Base-by-base conservation (phyloP, 805 yeast species). In the Komagataella kurtzmanii region DNA sequence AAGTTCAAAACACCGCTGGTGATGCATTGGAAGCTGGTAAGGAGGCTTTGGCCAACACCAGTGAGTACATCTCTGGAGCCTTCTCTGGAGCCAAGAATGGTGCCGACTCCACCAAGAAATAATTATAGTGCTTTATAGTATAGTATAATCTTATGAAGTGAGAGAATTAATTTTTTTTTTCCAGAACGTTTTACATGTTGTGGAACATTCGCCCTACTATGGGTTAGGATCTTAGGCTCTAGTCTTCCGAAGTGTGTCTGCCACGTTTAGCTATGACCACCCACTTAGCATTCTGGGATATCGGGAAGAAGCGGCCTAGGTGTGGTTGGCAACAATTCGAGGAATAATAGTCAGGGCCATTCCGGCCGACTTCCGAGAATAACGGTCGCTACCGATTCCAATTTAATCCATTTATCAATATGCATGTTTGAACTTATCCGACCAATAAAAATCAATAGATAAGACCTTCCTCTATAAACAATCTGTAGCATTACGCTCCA, bases 41-140 rank as follows among this genome's bases (percentile, higher is more conserved):
- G 66, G 72, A 70, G 59, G 72, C 70, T 56, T 69, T 72, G 47
- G 65, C 66, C 45, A 69, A 73, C 52, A 78, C 80, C 51, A 77
- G 77, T 45, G 71, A 74, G 58, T 74, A 76, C 64, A 71, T 74
- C 19, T 74, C 81, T 55, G 96, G 87, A 69, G 67, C 79, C 52
- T 71, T 79, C 49, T 66, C 79, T 57, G 85, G 85, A 64, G 81
- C 84, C 54, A 72, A 75, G 51, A 62, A 61, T 47, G 68, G 66
- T 36, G 65, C 60, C 17, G 61, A 60, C n/a, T 14, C 52, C n/a
- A 46, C 52, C 49, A 52, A 49, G 52, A 51, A 51, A 49, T 51
- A 48, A 51, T 18, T 44, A 18, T 44, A 44, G 46, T 30, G 5
- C 40, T 30, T 10, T 30, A 10, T 30, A 30, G 40, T 21, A 21